phyloP scores from a whole-genome alignment of 768 basidiomycete genomes.

The Sporobolomyces roseus region DNA sequence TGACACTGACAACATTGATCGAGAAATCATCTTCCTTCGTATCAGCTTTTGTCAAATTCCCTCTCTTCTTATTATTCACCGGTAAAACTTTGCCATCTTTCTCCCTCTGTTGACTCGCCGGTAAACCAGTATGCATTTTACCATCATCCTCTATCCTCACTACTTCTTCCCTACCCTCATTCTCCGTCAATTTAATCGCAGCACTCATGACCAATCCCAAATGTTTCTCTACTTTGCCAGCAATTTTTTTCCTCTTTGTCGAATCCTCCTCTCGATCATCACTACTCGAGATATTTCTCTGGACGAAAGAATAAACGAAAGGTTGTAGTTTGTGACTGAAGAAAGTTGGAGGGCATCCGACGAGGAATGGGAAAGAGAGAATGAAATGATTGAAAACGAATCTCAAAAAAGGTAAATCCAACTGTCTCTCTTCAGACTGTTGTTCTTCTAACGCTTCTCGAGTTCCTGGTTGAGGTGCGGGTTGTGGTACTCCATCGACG shows the following conservation, averaged over 20 bases:
- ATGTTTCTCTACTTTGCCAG: constrained; percentile 78
- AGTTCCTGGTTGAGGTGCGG: background rate
- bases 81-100: constrained; percentile 5
- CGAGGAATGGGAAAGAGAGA: constrained; percentile 91
- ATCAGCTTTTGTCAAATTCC: constrained; percentile 41
- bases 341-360: constrained; percentile 80
- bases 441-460: constrained; percentile 12
- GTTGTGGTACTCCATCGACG: constrained; percentile 51
- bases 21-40: constrained; percentile 63
- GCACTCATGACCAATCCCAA: constrained; percentile 74
- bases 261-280: constrained; percentile 57
- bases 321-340: constrained; percentile 94
- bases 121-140: constrained; percentile 67
- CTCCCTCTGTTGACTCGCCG: constrained; percentile 54
- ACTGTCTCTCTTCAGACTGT: constrained; percentile 18
- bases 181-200: constrained; percentile 74
- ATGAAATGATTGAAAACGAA: constrained; percentile 90
- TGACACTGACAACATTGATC: constrained; percentile 84
- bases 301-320: constrained; percentile 74
- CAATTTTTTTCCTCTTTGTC: constrained; percentile 64
- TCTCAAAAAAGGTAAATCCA: constrained; percentile 77
- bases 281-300: constrained; percentile 66
- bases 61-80: constrained; percentile 16
- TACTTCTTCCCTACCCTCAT: constrained; percentile 65
- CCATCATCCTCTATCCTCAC: constrained; percentile 83